Conservation (phyloP, 2,329 filamentous ascomycete species). For the Xylariaceae sp. region DNA sequence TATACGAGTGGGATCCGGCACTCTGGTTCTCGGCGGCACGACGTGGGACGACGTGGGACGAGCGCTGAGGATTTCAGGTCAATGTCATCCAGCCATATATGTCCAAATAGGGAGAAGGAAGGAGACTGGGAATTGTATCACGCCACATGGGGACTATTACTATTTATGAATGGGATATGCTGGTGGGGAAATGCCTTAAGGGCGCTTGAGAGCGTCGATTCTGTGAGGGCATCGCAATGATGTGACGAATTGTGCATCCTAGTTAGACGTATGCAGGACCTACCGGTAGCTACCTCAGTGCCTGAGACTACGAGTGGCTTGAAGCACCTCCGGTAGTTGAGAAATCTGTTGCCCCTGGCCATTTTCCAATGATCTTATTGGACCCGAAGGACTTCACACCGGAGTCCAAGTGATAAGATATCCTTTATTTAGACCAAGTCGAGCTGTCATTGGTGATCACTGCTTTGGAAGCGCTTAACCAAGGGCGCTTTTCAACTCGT, state of each 20-base stretch:
- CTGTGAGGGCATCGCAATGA: constrained; percentile 12
- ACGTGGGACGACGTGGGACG: constrained; percentile 20
- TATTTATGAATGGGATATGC: constrained; percentile 23
- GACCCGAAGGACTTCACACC: constrained; percentile 19
- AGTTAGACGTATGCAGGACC: constrained; percentile 8
- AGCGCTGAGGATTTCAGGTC: constrained; percentile 20
- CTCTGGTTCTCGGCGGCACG: constrained; percentile 25
- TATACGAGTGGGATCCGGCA: constrained; percentile 19
- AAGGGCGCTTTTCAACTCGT: constrained; percentile 23
- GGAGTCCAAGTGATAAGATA: constrained; percentile 26
- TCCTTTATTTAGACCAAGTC: constrained; percentile 25
- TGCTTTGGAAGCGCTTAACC: constrained; percentile 31
- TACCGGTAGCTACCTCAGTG: constrained; percentile 20
- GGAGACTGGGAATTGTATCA: constrained; percentile 24
- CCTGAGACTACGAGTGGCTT: constrained; percentile 11
- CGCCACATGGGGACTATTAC: constrained; percentile 22
- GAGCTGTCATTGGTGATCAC: constrained; percentile 26
- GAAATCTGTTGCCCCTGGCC: constrained; percentile 15
- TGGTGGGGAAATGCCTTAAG: constrained; percentile 13
- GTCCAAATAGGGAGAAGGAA: constrained; percentile 13
- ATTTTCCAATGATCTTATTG: constrained; percentile 23
- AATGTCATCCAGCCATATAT: constrained; percentile 21
- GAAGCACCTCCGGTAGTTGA: constrained; percentile 29
- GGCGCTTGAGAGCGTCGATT: constrained; percentile 14
- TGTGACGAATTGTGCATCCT: constrained; percentile 32